Conservation (phyloP, 352 stramenopile species). For the Pythium coloratum region DNA sequence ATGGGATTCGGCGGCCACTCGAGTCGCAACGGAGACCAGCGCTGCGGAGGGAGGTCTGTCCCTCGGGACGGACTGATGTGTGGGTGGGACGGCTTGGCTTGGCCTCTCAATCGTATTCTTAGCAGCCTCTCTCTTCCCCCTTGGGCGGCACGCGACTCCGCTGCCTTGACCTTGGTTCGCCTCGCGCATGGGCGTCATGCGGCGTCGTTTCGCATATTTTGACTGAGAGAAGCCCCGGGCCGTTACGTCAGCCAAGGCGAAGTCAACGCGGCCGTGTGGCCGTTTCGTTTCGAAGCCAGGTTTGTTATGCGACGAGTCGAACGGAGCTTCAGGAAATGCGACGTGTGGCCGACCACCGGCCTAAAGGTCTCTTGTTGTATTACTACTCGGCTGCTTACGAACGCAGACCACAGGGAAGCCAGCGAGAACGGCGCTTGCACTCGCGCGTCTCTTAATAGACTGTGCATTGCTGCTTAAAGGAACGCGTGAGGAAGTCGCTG, state of each 20-base stretch:
- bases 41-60: neutral
- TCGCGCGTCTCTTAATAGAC: neutral
- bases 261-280: neutral
- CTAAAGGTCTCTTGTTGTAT: neutral
- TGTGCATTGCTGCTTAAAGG: neutral
- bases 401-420: no score
- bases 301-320: neutral
- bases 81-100: neutral
- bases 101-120: conserved; percentile 6
- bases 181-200: neutral
- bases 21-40: neutral
- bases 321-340: conserved; percentile 2
- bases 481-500: conserved; percentile 1
- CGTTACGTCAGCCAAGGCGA: neutral
- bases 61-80: neutral
- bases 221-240: neutral
- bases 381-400: no score
- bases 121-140: neutral
- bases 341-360: conserved; percentile 8
- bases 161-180: neutral
- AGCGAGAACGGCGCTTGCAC: neutral
- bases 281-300: conserved; percentile 9
- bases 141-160: neutral
- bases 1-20: neutral
- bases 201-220: neutral